A percentile compares a stretch with the other conserved stretches of the same genome.
Conservation (phyloP, 2,329 filamentous ascomycete species). For the Dryadomyces quercivorus region DNA sequence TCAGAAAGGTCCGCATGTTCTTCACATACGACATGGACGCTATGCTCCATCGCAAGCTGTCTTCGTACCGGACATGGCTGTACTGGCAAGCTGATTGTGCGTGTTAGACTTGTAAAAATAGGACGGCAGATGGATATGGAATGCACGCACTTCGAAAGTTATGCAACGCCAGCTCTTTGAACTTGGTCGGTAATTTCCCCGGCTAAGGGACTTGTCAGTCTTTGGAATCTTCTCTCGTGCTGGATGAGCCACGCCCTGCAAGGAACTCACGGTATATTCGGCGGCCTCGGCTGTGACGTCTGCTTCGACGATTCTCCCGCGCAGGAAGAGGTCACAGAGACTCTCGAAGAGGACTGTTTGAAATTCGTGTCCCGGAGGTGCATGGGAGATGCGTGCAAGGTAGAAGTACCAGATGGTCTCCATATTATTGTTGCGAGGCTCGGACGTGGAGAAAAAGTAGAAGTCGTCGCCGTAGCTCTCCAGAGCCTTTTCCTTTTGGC, state of each 20-base stretch:
- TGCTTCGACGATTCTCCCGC: neutral
- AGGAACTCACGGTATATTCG: neutral
- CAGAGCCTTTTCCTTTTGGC: neutral
- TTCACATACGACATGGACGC: neutral
- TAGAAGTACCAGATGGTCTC: neutral
- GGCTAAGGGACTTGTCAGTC: no score
- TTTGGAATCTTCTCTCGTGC: no score
- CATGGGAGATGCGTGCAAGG: neutral
- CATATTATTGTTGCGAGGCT: neutral
- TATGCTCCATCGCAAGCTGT: no score
- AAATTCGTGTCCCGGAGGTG: neutral
- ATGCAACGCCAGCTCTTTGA: no score
- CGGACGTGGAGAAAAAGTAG: neutral
- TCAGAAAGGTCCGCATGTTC: neutral
- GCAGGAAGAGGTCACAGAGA: neutral
- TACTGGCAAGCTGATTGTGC: no score
- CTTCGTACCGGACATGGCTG: no score
- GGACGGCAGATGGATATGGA: no score
- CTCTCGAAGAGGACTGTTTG: neutral
- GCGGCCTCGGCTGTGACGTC: no score
- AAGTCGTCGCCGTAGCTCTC: no score
- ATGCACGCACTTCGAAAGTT: no score
- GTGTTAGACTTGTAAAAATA: no score
- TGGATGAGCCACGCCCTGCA: neutral
- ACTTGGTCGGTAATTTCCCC: no score